A percentile compares a stretch with the other conserved stretches of the same genome.
phyloP scores from a whole-genome alignment of 441 rosid genomes.

The Syzygium syzygioides region DNA sequence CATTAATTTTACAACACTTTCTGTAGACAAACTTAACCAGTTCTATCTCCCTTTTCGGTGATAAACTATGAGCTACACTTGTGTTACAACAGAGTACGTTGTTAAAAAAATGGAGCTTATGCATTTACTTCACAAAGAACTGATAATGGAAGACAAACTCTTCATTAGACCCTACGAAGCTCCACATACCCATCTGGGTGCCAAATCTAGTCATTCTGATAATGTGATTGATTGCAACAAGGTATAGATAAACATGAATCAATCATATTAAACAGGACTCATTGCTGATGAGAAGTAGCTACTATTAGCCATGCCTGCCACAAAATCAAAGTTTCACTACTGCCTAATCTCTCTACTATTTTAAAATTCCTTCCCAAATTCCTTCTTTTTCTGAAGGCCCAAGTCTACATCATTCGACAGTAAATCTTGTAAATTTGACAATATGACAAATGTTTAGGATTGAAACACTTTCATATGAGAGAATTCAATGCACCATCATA shows the following conservation, averaged over 20 bases:
- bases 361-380: neutral
- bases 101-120: neutral
- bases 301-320: neutral
- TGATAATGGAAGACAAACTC: neutral
- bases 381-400: neutral
- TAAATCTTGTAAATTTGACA: neutral
- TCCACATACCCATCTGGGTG: neutral
- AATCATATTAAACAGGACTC: neutral
- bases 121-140: neutral
- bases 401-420: neutral
- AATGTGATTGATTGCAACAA: neutral
- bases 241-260: neutral
- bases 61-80: neutral
- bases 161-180: neutral
- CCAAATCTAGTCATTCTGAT: neutral
- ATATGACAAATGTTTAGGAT: neutral
- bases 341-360: neutral
- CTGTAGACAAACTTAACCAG: neutral
- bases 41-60: neutral
- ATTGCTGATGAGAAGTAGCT: neutral
- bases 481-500: neutral
- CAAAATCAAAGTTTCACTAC: neutral
- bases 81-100: neutral
- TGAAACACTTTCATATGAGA: neutral
- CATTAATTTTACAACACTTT: no score